Percentiles rank a stretch among this genome's conserved stretches.
Conservation (phyloP, 2,329 filamentous ascomycete species). For the Cladosporium sp. region DNA sequence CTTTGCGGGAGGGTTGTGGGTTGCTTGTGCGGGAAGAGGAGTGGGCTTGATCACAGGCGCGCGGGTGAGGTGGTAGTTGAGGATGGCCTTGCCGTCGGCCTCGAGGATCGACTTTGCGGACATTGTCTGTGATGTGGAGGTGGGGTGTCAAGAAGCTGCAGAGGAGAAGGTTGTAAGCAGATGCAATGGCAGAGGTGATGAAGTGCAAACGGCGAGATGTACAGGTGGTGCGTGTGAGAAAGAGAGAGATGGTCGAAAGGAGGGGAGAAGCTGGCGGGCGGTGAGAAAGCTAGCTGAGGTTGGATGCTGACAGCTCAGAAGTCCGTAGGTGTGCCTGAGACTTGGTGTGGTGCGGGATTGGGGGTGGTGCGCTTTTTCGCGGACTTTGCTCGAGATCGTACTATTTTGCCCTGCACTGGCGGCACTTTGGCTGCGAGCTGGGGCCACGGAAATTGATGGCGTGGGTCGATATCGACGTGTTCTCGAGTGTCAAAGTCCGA, state of each 20-base stretch:
- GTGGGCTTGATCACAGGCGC: constrained; percentile 97
- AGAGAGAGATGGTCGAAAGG: not conserved
- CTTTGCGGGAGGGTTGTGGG: constrained; percentile 88
- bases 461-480: constrained; percentile 9
- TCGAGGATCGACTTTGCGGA: constrained; percentile 96
- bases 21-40: constrained; percentile 76
- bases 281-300: constrained; percentile 19
- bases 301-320: constrained; percentile 10
- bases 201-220: constrained; percentile 8
- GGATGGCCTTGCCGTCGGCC: constrained; percentile 99
- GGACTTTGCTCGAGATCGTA: constrained; percentile 5
- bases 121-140: constrained; percentile 53
- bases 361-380: constrained; percentile 7
- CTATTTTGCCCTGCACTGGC: constrained; percentile 9
- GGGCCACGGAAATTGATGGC: constrained; percentile 8
- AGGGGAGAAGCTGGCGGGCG: constrained; percentile 11
- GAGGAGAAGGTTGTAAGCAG: constrained; percentile 20
- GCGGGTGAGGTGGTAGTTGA: constrained; percentile 99
- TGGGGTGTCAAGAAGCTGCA: constrained; percentile 13
- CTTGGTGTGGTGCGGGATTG: not conserved
- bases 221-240: not conserved
- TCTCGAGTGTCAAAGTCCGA: constrained; percentile 11
- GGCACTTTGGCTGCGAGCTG: not conserved
- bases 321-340: constrained; percentile 7
- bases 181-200: constrained; percentile 9